Percentiles rank a stretch among this genome's conserved stretches.
phyloP scores from a whole-genome alignment of 768 basidiomycete species.

The Agrocybe praecox region DNA sequence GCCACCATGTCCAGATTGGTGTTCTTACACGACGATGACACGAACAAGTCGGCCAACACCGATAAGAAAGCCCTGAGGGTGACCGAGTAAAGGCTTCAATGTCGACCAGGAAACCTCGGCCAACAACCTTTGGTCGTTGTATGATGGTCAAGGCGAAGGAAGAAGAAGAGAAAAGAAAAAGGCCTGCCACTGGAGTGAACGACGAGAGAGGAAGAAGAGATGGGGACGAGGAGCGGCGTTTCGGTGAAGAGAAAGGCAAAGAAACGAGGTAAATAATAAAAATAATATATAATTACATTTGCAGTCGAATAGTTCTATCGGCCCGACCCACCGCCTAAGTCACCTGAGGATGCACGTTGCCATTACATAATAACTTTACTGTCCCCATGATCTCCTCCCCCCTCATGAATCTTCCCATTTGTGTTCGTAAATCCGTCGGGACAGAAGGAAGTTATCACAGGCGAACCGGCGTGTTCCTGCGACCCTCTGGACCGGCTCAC shows the following conservation, averaged over 20 bases:
- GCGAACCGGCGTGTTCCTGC: background rate
- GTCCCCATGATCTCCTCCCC: slow-evolving; percentile 6
- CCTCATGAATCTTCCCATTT: background rate
- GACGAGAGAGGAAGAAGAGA: slow-evolving; percentile 1
- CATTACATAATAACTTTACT: slow-evolving; percentile 5
- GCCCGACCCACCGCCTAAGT: slow-evolving; percentile 7
- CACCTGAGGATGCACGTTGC: slow-evolving; percentile 12
- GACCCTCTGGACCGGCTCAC: background rate
- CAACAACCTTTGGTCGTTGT: background rate
- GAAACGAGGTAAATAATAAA: slow-evolving; percentile 7
- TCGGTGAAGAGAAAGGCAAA: slow-evolving; percentile 7
- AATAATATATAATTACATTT: slow-evolving; percentile 4
- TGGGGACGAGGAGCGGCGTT: slow-evolving; percentile 12
- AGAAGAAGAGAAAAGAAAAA: no score
- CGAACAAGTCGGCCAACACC: background rate
- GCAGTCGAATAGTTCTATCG: slow-evolving; percentile 8
- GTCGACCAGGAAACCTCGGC: background rate
- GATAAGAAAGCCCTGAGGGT: background rate
- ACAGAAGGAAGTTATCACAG: no score
- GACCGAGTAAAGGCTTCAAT: background rate
- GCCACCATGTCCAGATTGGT: slow-evolving; percentile 6
- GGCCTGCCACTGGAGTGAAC: background rate
- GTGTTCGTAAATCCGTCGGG: slow-evolving; percentile 4
- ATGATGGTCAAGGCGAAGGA: background rate
- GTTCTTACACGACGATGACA: slow-evolving; percentile 1